phyloP scores from a whole-genome alignment of 305 asterid genomes.

The Fraxinus paxiana region DNA sequence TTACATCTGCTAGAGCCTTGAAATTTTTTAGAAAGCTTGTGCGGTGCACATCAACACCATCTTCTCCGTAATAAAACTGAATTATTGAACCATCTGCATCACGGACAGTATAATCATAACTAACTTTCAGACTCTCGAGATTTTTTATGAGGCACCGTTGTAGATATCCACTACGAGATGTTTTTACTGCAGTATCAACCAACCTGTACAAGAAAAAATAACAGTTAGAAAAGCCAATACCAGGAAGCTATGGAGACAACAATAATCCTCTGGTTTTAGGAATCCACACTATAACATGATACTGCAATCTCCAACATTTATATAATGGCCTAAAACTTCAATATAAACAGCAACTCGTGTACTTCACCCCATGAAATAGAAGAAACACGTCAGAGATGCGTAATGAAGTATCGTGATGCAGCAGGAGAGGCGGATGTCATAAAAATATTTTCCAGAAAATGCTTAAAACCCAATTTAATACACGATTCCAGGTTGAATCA shows the following conservation, averaged over 20 bases:
- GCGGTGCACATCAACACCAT: constrained; percentile 85
- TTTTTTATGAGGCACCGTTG: constrained; percentile 88
- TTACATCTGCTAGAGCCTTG: constrained; percentile 73
- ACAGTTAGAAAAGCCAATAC: constrained; percentile 17
- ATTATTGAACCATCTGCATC: constrained; percentile 94
- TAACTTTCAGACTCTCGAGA: constrained; percentile 85
- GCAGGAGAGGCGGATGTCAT: background rate
- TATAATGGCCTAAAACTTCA: background rate
- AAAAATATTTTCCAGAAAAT: background rate
- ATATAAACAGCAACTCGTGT: background rate
- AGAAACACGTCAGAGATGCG: background rate
- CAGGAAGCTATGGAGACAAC: constrained; percentile 4
- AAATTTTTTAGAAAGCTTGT: constrained; percentile 87
- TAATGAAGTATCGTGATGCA: background rate
- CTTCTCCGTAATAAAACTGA: constrained; percentile 94
- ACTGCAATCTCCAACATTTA: background rate
- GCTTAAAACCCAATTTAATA: background rate
- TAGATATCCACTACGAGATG: constrained; percentile 98
- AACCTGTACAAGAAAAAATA: constrained; percentile 47
- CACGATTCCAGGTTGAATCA: background rate
- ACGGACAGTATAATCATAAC: constrained; percentile 92
- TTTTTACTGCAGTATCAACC: constrained; percentile 98
- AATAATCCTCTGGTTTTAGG: constrained; percentile 2
- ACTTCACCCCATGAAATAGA: background rate
- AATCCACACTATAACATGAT: background rate